Base-by-base conservation (phyloP, 129 eudicot species). In the Escallonia herrerae region DNA sequence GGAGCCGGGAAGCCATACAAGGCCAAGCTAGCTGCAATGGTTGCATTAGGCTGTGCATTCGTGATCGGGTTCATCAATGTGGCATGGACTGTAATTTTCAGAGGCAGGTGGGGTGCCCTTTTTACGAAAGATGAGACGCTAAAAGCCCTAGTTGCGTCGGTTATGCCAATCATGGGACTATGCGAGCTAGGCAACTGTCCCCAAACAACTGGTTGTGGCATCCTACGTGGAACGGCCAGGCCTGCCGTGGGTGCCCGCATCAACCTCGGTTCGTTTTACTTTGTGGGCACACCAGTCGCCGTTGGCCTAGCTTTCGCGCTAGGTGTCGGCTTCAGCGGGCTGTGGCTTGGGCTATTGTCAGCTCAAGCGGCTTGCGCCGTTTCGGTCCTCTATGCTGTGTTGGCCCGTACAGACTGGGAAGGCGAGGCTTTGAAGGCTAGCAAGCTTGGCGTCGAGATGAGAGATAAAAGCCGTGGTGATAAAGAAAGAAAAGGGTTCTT, bases 101-200 rank as follows among this genome's bases (percentile, higher is more conserved):
- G 83, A 58, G 69, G 85, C 61, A 79, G 65, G 63, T 91, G 96
- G 97, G 90, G 85, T 53, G 87, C 65, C 9, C 63, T 91, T 12
- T 91, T 91, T 62, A 93, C 96, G 1, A 70, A 87, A 14, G 98
- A 93, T 65, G 74, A 76, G 8, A 75, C 69, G 84, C 77, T 93
- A 9, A 79, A 55, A 67, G 72, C 83, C 14, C 76, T 93, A 3
- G 96, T 88, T 33, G 89, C 98, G 55, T 88, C 98, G 7, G 91
- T 88, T 8, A 76, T 93, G 83, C 98, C 98, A 13, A 75, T 93
- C 38, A 83, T 93, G 78, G 98, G 98, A 3, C 78, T 93, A 3
- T 93, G 96, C 64, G 98, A 93, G 95, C 91, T 93, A 0, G 98
- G 98, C 4, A 93, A 93, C 85, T 93, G 95, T 52, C 98, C 98